A percentile compares a stretch with the other conserved stretches of the same genome.
Conservation (phyloP, 1,284 basidiomycete genomes). For the Melampsora larici-populina region DNA sequence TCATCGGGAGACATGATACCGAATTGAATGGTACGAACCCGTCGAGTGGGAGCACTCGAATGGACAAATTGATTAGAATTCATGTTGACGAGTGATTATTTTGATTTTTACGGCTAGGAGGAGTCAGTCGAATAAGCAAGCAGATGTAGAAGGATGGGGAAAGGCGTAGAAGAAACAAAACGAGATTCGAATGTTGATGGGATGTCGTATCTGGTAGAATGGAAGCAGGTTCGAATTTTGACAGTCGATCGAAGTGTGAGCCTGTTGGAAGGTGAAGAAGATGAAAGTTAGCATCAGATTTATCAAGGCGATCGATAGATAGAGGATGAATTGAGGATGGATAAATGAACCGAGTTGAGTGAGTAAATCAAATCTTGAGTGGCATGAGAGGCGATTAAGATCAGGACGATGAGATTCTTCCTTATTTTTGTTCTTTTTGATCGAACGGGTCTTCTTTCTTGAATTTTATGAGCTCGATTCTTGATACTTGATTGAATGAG, state of each 20-base stretch:
- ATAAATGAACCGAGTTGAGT: too few species aligned
- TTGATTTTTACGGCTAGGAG: background rate
- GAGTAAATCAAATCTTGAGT: too few species aligned
- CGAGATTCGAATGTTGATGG: too few species aligned
- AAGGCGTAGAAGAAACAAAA: too few species aligned
- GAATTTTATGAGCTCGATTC: background rate
- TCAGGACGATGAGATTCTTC: background rate
- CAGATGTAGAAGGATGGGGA: background rate
- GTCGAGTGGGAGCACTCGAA: slow-evolving; percentile 86
- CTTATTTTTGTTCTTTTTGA: background rate
- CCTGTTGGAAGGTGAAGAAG: too few species aligned
- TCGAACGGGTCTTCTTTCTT: background rate
- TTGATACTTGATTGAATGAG: background rate
- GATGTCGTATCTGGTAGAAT: too few species aligned
- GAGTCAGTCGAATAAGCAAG: slow-evolving; percentile 37
- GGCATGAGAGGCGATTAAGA: too few species aligned
- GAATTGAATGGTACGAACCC: slow-evolving; percentile 97
- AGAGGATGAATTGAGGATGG: too few species aligned
- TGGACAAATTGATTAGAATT: slow-evolving; percentile 60
- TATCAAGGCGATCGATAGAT: too few species aligned
- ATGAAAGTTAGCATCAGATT: too few species aligned
- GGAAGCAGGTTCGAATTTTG: too few species aligned
- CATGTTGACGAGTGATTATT: slow-evolving; percentile 14
- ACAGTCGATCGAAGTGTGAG: too few species aligned
- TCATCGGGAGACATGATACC: slow-evolving; percentile 99